Evolutionary conservation across 2,329 filamentous ascomycete species (phyloP).

Genomic region (Aspergillus costaricaensis): DNA sequence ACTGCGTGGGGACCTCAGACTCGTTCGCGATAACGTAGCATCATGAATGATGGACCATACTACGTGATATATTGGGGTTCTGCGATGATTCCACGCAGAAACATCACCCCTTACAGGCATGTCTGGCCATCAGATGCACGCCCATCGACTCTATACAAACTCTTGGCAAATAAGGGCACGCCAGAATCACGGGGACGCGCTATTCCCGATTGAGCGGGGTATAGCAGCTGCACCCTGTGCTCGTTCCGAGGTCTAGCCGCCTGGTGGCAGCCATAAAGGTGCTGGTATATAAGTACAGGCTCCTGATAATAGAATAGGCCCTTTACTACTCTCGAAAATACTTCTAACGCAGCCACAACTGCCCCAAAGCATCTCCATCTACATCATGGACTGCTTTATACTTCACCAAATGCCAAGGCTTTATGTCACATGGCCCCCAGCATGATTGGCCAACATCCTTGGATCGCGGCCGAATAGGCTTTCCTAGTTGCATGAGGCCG

Average conservation of each 20-base stretch:
- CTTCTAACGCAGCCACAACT: neutral
- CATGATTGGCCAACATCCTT: slow-evolving; percentile 24
- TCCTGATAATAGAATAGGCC: neutral
- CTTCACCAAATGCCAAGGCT: slow-evolving; percentile 25
- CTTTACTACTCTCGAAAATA: neutral
- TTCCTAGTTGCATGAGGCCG: slow-evolving; percentile 40
- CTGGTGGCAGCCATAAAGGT: neutral
- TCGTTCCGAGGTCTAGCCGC: neutral
- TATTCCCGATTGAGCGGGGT: slow-evolving; percentile 26
- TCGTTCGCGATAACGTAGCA: slow-evolving; percentile 12
- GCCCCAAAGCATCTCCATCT: neutral
- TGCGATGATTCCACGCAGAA: neutral
- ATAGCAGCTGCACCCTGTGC: neutral
- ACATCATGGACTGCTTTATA: slow-evolving; percentile 22
- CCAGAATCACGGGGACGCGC: slow-evolving; percentile 31
- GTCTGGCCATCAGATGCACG: slow-evolving; percentile 13
- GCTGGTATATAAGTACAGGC: neutral
- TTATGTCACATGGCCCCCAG: neutral
- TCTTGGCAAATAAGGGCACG: slow-evolving; percentile 30
- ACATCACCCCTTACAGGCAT: slow-evolving; percentile 1
- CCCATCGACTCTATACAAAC: slow-evolving; percentile 30
- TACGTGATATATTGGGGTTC: slow-evolving; percentile 11
- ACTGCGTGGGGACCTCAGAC: slow-evolving; percentile 28
- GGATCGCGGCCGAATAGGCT: slow-evolving; percentile 24
- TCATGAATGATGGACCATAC: neutral